Base-by-base conservation (phyloP, 1,139 yeast species). In the Nakaseomyces glabratus region DNA sequence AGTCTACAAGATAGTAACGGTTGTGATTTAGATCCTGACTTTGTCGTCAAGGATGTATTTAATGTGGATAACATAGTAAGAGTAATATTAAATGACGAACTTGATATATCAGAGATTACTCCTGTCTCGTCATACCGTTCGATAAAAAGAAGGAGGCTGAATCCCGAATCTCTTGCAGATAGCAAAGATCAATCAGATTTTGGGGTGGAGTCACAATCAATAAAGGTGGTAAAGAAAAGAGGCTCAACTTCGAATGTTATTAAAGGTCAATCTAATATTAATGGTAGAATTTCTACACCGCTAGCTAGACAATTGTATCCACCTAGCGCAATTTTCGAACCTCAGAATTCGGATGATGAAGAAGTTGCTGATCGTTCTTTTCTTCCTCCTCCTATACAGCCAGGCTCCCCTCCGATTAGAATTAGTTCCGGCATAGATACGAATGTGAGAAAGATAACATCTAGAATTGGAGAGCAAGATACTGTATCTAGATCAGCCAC, bases 21-120 rank as follows among this genome's bases (percentile, higher is more conserved):
- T 41, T 80, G 86, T 48, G 93, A 82, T 52, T 60, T 82, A 44
- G 93, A 82, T 54, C 85, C 86, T 0, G 93, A 81, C 39, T 82
- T 75, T 46, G 43, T 57, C 4, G 77, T 76, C 0, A 68, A 68
- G 6, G 84, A 79, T 45, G 76, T 80, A 6, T 78, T 82, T 48
- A 61, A 66, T 18, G 38, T 45, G 5, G 74, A 72, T 28, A 77
- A 73, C 42, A 57, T 70, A 3, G 64, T 81, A 11, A 60, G 78
- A 33, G 76, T 78, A 1, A 50, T 76, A 3, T 62, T 76, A n/a
- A 58, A 60, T 19, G 63, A 65, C 39, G 70, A 66, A 30, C 40
- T 60, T 19, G 49, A 47, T 15, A 31, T 57, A 0, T 48, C 47
- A 6, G 42, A 37, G 14, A 31, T 37, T 6, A 31, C 32, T n/a